These are phyloP conservation scores for Prorocentrum cordatum DNA, from an alignment of 169 alveolate genomes.

Conservation along the genomic window DNA sequence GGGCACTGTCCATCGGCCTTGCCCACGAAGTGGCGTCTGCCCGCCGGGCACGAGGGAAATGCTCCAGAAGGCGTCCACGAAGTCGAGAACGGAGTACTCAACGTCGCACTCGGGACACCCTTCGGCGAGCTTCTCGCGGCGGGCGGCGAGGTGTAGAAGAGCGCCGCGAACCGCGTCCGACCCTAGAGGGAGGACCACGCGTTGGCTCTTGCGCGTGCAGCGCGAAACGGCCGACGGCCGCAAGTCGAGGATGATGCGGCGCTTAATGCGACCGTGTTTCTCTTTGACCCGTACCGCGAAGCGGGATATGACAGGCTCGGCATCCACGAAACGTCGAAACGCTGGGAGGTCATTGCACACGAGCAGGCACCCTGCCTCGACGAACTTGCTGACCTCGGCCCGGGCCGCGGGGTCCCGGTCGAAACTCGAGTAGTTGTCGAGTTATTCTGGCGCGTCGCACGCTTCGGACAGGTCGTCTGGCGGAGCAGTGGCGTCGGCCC, in stretches of 20 bases:
- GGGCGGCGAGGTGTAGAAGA: background rate
- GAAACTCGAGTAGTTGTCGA: background rate
- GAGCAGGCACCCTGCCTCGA: background rate
- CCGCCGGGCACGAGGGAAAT: background rate
- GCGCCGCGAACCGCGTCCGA: background rate
- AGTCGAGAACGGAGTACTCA: background rate
- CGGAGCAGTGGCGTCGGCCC: background rate
- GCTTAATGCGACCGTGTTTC: background rate
- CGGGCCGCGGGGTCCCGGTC: background rate
- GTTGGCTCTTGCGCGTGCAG: background rate
- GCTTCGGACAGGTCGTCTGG: background rate
- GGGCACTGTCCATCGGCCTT: background rate
- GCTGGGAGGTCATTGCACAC: background rate
- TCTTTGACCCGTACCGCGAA: background rate
- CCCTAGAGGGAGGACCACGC: background rate
- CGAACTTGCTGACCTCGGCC: background rate
- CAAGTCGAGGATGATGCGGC: slow-evolving; percentile 1
- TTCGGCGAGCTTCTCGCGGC: background rate
- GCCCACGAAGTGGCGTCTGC: background rate
- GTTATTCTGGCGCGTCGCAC: background rate
- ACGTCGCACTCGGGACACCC: background rate
- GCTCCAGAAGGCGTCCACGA: slow-evolving; percentile 11
- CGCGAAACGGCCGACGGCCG: background rate
- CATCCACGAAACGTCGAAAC: background rate
- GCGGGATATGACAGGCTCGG: background rate